Evolutionary conservation across 164 flowering plant genomes (phyloP), one percentile per base, ranked within the genome.

Genomic region (Houttuynia cordata): DNA sequence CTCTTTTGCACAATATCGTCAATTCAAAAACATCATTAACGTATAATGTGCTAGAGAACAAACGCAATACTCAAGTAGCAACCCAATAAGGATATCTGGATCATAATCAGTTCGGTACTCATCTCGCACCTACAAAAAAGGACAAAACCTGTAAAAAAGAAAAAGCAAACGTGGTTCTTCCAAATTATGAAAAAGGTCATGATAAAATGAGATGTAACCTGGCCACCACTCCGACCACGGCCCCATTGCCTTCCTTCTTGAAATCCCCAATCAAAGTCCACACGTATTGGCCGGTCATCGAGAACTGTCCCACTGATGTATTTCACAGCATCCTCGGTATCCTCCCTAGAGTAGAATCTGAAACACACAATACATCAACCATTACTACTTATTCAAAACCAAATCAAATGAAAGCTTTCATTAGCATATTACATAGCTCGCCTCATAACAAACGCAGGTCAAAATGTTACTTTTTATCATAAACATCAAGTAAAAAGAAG

Each of bases 221-320:
- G 97, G 15, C 99, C 97, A 68, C 99, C 99, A 80, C 99, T 88
- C 69, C 91, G 83, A 66, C 99, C 97, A 70, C 96, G 95, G 0
- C 99, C 97, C 97, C 99, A 94, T 66, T 94, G 99, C 69, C 96
- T 82, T 55, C 97, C 97, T 71, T 94, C 96, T 71, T 87, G 88
- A 70, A 94, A 94, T 24, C 97, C 99, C 99, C 97, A 88, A 73
- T 94, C 99, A 76, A 94, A 94, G 79, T 94, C 97, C 59, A 83
- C 99, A 72, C 97, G 95, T 64, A 94, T 88, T 22, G 91, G 95
- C 47, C 97, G 91, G 70, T 91, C 99, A 76, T 94, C 99, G 53
- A 94, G 91, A 71, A 91, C 83, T 15, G 99, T 94, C 69, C 97
- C 99, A 77, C 99, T 94, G 50, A 94, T 76, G 72, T 81, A 94